phyloP scores from a whole-genome alignment of 1,284 basidiomycete genomes.

The Ustilago loliicola region DNA sequence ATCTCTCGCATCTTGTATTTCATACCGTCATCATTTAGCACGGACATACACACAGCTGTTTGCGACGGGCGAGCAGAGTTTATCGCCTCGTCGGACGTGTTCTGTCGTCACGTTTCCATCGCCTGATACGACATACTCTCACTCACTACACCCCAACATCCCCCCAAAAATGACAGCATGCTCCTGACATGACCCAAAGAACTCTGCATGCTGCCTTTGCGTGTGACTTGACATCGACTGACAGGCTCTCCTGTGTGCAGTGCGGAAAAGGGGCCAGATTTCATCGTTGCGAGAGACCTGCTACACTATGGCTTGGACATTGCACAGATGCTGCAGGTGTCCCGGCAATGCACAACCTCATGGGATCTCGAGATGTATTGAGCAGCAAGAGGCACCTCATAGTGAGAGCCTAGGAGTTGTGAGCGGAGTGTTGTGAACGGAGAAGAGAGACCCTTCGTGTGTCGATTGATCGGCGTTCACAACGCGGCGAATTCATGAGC shows the following conservation, averaged over 20 bases:
- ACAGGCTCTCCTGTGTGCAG: not conserved
- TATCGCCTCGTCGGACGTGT: conserved; percentile 34
- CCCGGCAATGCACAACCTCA: no score
- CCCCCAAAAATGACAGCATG: conserved; percentile 53
- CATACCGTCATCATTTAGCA: conserved; percentile 32
- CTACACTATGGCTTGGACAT: no score
- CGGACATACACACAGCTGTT: conserved; percentile 28
- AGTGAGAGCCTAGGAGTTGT: not conserved
- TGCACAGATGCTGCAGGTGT: no score
- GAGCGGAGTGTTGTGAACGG: not conserved
- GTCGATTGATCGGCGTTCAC: no score
- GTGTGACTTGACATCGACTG: not conserved
- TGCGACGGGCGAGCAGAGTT: conserved; percentile 32
- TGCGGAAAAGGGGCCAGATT: no score
- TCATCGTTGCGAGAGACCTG: no score
- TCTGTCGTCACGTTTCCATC: conserved; percentile 45
- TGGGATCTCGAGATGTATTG: no score
- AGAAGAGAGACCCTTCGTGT: no score
- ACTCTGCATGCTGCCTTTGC: not conserved
- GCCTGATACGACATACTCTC: conserved; percentile 43
- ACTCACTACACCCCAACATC: conserved; percentile 14
- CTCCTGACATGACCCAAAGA: conserved; percentile 36
- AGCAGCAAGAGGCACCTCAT: no score
- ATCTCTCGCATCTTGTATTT: conserved; percentile 37
- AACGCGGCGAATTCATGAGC: not conserved